Conservation (phyloP, 352 stramenopile genomes). For the Albugo candida region DNA sequence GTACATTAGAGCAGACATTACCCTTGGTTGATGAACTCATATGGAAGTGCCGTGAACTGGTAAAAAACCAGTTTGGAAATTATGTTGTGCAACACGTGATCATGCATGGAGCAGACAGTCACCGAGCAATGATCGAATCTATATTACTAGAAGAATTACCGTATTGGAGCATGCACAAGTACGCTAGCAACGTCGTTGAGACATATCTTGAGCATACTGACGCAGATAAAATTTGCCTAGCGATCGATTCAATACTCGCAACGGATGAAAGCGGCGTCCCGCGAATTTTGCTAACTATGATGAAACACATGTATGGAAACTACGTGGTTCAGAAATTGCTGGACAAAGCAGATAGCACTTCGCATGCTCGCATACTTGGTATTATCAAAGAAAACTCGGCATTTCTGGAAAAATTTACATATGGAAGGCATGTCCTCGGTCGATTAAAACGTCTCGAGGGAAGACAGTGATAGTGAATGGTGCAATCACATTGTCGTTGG, state of each 20-base stretch:
- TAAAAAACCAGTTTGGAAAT: slow-evolving; percentile 97
- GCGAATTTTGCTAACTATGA: slow-evolving; percentile 81
- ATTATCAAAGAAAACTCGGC: slow-evolving; percentile 81
- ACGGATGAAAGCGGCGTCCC: slow-evolving; percentile 47
- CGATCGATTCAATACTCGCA: slow-evolving; percentile 61
- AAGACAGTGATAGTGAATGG: too few species aligned
- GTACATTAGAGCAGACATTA: slow-evolving; percentile 76
- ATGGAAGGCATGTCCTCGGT: slow-evolving; percentile 84
- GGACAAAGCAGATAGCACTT: slow-evolving; percentile 69
- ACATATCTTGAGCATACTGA: slow-evolving; percentile 82
- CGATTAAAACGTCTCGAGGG: slow-evolving; percentile 24
- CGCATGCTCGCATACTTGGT: slow-evolving; percentile 76
- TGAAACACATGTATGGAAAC: slow-evolving; percentile 93
- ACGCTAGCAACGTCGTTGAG: slow-evolving; percentile 92
- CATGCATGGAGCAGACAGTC: slow-evolving; percentile 76
- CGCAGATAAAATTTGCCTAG: slow-evolving; percentile 55
- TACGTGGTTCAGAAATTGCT: slow-evolving; percentile 94
- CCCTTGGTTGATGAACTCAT: slow-evolving; percentile 90
- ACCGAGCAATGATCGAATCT: slow-evolving; percentile 67
- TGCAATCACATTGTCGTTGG: too few species aligned
- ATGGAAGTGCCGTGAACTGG: slow-evolving; percentile 62
- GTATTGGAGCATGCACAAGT: slow-evolving; percentile 89
- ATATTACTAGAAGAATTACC: slow-evolving; percentile 75
- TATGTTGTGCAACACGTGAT: slow-evolving; percentile 99
- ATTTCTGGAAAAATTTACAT: slow-evolving; percentile 84